phyloP scores from a whole-genome alignment of 2,329 filamentous ascomycete genomes.

The Colletotrichum tropicicola region DNA sequence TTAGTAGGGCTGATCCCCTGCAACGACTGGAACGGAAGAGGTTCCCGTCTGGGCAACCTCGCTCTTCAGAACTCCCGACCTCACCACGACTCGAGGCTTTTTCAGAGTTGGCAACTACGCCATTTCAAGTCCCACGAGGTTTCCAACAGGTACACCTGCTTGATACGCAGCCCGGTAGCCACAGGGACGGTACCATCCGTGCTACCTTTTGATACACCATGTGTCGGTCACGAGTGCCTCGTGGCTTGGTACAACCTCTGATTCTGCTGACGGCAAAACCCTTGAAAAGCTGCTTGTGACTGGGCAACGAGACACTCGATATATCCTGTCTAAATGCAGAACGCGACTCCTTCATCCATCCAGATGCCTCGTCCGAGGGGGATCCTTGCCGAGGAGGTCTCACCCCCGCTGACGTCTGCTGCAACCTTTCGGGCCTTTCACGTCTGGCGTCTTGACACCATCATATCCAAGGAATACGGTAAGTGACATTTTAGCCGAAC shows the following conservation, averaged over 20 bases:
- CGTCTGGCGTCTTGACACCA: background rate
- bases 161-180: background rate
- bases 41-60: background rate
- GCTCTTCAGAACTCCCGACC: background rate
- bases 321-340: background rate
- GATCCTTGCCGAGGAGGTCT: background rate
- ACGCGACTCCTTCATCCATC: background rate
- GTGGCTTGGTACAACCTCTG: background rate
- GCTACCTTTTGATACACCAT: background rate
- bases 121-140: background rate
- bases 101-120: background rate
- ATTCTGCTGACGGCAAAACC: too few relatives aligned
- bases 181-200: background rate
- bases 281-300: too few relatives aligned
- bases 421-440: background rate
- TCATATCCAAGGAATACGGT: background rate
- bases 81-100: background rate
- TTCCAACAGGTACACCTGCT: background rate
- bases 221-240: constrained; percentile 2
- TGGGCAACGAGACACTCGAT: constrained; percentile 6
- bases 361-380: background rate
- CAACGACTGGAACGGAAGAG: background rate
- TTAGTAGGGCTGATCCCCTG: constrained; percentile 17
- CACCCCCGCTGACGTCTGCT: background rate
- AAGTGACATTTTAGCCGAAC: too few relatives aligned